These are phyloP conservation scores for Mycocentrospora acerina DNA, from an alignment of 2,329 filamentous ascomycete genomes.

Conservation along the genomic window DNA sequence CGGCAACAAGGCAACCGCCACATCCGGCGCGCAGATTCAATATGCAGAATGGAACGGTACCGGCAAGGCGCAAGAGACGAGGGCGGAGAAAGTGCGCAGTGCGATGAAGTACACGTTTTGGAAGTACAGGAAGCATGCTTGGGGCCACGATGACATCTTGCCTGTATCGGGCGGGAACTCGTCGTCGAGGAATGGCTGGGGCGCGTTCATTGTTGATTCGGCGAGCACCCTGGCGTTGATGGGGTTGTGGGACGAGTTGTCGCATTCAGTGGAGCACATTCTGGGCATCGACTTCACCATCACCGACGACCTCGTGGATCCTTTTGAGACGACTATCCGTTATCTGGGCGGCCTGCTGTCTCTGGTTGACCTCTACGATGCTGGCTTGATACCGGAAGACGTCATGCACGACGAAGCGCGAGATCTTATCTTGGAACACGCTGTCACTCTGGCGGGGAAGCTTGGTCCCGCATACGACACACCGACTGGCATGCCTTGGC, in stretches of 20 bases:
- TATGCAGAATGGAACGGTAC: slow-evolving; percentile 38
- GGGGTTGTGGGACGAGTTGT: slow-evolving; percentile 47
- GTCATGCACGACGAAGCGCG: slow-evolving; percentile 34
- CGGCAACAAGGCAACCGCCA: slow-evolving; percentile 12
- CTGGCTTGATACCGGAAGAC: slow-evolving; percentile 40
- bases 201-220: slow-evolving; percentile 46
- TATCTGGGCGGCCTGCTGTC: slow-evolving; percentile 45
- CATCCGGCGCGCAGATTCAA: slow-evolving; percentile 35
- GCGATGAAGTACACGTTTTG: slow-evolving; percentile 46
- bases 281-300: slow-evolving; percentile 40
- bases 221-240: slow-evolving; percentile 45
- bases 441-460: slow-evolving; percentile 40
- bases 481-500: slow-evolving; percentile 48
- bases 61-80: slow-evolving; percentile 35
- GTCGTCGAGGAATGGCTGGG: slow-evolving; percentile 45
- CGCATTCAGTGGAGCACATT: slow-evolving; percentile 42
- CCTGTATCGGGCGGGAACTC: slow-evolving; percentile 41
- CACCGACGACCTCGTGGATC: slow-evolving; percentile 41
- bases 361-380: slow-evolving; percentile 45
- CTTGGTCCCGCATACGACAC: slow-evolving; percentile 45
- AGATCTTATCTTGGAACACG: slow-evolving; percentile 39
- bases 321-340: slow-evolving; percentile 46
- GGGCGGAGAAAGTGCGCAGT: slow-evolving; percentile 36
- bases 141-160: slow-evolving; percentile 44
- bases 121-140: slow-evolving; percentile 43